A percentile compares a stretch with the other conserved stretches of the same genome.
Conservation (phyloP, 768 basidiomycete genomes). For the Pluteus cervinus region DNA sequence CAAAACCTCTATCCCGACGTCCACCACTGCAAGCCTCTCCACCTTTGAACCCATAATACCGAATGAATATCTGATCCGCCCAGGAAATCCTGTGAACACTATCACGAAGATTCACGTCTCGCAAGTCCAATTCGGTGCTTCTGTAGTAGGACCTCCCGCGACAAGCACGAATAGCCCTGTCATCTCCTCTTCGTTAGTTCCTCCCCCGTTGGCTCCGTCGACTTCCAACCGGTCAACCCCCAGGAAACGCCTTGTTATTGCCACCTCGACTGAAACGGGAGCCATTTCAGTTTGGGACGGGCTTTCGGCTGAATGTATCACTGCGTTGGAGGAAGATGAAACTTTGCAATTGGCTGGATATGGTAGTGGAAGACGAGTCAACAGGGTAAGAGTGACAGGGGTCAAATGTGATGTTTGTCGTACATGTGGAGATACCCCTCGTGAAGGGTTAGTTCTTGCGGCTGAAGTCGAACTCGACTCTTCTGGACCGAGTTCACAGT, state of each 20-base stretch:
- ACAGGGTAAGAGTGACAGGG: no score
- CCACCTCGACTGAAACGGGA: constrained; percentile 58
- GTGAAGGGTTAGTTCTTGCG: constrained; percentile 59
- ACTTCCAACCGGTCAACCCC: no score
- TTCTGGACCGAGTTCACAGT: no score
- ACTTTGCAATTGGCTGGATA: no score
- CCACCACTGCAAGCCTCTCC: no score
- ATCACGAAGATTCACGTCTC: constrained; percentile 51
- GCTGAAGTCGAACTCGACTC: constrained; percentile 61
- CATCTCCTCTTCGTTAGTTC: no score
- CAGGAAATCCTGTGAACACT: constrained; percentile 52
- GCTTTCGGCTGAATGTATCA: constrained; percentile 55
- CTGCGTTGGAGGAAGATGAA: constrained; percentile 53
- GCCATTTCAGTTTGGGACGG: constrained; percentile 75
- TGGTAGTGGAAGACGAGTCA: no score
- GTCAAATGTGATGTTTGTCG: constrained; percentile 52
- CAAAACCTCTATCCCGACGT: no score
- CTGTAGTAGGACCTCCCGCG: no score
- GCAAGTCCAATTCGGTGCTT: constrained; percentile 40
- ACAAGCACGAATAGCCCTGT: no score
- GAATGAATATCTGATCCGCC: constrained; percentile 43
- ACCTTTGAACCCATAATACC: constrained; percentile 34
- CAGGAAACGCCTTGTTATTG: constrained; percentile 51
- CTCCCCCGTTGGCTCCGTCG: no score
- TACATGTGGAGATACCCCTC: constrained; percentile 62